Evolutionary conservation across 306 rosid species (phyloP).

Genomic region (Datisca glomerata): DNA sequence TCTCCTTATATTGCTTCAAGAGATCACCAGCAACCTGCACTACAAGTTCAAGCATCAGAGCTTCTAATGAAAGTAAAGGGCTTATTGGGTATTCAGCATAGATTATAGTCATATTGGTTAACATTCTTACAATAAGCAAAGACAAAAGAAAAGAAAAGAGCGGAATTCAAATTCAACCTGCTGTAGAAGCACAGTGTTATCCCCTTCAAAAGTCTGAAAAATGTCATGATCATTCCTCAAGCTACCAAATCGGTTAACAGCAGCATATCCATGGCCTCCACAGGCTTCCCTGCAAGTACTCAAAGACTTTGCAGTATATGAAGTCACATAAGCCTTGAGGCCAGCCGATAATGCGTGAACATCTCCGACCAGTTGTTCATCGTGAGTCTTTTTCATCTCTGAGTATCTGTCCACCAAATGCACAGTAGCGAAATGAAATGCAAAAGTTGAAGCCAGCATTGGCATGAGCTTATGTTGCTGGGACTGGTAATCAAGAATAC

Average conservation of each 20-base stretch:
- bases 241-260: conserved; percentile 76
- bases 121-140: neutral
- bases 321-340: conserved; percentile 79
- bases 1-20: conserved; percentile 69
- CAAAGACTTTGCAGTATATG: conserved; percentile 84
- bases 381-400: conserved; percentile 70
- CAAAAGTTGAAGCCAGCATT: conserved; percentile 91
- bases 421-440: conserved; percentile 67
- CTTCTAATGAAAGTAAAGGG: neutral
- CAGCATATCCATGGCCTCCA: conserved; percentile 99
- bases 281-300: conserved; percentile 94
- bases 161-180: conserved; percentile 56
- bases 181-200: conserved; percentile 94
- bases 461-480: conserved; percentile 99
- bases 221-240: conserved; percentile 96
- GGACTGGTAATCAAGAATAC: conserved; percentile 90
- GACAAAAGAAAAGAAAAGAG: neutral
- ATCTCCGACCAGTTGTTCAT: conserved; percentile 72
- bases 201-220: conserved; percentile 98
- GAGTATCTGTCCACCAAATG: conserved; percentile 66
- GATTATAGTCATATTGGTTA: too few relatives aligned
- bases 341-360: conserved; percentile 92
- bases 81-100: too few relatives aligned
- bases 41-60: conserved; percentile 5
- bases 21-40: conserved; percentile 80